These are phyloP conservation scores for Spergularia marina DNA, from an alignment of 148 eudicot genomes.

Conservation along the genomic window DNA sequence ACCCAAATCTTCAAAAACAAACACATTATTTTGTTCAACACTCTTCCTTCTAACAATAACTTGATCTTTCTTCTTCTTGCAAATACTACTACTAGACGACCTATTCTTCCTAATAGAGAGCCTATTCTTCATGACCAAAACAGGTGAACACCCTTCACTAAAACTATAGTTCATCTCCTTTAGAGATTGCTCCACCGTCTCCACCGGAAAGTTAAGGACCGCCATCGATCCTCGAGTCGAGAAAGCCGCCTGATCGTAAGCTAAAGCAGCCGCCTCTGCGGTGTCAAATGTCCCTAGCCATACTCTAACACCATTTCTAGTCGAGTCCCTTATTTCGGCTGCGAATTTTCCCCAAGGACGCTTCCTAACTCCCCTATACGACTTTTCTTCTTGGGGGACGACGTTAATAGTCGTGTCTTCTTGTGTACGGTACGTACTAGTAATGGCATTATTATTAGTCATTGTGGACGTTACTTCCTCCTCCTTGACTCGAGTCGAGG, in stretches of 20 bases:
- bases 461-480: constrained; percentile 41
- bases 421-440: background rate
- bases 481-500: constrained; percentile 28
- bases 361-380: constrained; percentile 60
- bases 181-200: constrained; percentile 53
- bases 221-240: constrained; percentile 55
- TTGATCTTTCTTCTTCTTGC: constrained; percentile 19
- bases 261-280: constrained; percentile 68
- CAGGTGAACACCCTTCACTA: constrained; percentile 54
- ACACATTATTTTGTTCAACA: constrained; percentile 31
- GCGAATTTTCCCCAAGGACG: constrained; percentile 87
- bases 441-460: background rate
- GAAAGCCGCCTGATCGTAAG: constrained; percentile 73
- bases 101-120: constrained; percentile 47
- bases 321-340: constrained; percentile 75
- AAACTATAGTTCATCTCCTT: constrained; percentile 38
- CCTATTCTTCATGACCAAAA: constrained; percentile 55
- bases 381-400: background rate
- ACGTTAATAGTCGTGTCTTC: background rate
- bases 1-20: constrained; percentile 80
- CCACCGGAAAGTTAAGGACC: constrained; percentile 58
- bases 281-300: constrained; percentile 82
- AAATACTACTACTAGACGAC: background rate
- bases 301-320: constrained; percentile 69
- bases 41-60: background rate